These are phyloP conservation scores for Amphibolis antarctica DNA, from an alignment of 106 monocot species.

Conservation along the genomic window DNA sequence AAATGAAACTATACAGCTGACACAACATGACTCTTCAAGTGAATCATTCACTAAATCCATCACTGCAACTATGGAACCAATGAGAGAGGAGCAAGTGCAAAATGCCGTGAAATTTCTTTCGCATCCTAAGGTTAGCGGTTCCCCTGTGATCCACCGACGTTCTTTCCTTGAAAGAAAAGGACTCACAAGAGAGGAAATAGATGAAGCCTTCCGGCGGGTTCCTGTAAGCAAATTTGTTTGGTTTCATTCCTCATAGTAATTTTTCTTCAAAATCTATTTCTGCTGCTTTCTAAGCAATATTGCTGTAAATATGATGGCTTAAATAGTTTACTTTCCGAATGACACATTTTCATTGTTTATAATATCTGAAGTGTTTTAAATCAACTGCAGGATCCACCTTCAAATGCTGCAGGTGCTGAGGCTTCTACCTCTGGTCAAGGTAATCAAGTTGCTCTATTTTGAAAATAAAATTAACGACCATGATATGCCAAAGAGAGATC, in stretches of 20 bases:
- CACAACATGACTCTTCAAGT: conserved; percentile 19
- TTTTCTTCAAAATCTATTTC: not conserved
- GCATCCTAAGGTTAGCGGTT: conserved; percentile 86
- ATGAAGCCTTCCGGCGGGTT: conserved; percentile 96
- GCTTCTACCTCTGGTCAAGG: conserved; percentile 38
- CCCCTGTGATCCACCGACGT: conserved; percentile 70
- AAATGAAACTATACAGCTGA: conserved; percentile 18
- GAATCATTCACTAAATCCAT: conserved; percentile 29
- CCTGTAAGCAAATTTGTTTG: conserved; percentile 48
- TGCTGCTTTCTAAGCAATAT: not conserved
- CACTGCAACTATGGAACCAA: conserved; percentile 33
- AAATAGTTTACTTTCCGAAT: not conserved
- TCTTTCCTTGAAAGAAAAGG: conserved; percentile 96
- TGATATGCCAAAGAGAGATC: too few species aligned
- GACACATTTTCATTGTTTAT: too few species aligned
- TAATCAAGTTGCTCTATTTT: conserved; percentile 16
- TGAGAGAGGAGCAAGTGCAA: conserved; percentile 92
- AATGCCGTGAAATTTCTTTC: conserved; percentile 95
- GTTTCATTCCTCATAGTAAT: not conserved
- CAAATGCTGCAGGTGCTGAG: conserved; percentile 38
- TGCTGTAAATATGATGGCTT: not conserved
- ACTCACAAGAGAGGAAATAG: conserved; percentile 89
- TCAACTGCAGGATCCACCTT: conserved; percentile 58
- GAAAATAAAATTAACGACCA: too few species aligned
- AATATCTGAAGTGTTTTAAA: too few species aligned